These are phyloP conservation scores for Tolypocladium tropicale DNA, from an alignment of 2,329 filamentous ascomycete genomes.

Conservation along the genomic window DNA sequence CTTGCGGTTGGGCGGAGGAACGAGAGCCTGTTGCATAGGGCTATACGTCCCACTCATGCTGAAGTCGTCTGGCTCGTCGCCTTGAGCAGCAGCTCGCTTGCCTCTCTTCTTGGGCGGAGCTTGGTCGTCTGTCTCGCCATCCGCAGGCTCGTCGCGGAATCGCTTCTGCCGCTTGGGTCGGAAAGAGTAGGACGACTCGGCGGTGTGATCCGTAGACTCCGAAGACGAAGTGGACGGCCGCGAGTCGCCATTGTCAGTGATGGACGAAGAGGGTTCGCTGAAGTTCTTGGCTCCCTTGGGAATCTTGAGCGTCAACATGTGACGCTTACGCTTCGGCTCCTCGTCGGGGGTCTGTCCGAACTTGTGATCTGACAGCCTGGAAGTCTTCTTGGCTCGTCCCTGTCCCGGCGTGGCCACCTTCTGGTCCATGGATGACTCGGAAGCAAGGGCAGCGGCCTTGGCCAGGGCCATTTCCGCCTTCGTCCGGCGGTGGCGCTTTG, in stretches of 20 bases:
- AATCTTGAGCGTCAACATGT: slow-evolving; percentile 27
- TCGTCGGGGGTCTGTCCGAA: not conserved
- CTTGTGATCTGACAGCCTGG: not conserved
- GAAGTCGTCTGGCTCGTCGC: not conserved
- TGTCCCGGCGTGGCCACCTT: not conserved
- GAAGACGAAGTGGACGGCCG: slow-evolving; percentile 44
- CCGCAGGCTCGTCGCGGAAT: slow-evolving; percentile 39
- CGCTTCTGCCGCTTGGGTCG: slow-evolving; percentile 45
- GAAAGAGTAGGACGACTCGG: slow-evolving; percentile 41
- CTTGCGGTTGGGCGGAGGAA: slow-evolving; percentile 17
- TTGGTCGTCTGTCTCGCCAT: slow-evolving; percentile 23
- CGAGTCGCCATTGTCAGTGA: slow-evolving; percentile 32
- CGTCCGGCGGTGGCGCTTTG: slow-evolving; percentile 15
- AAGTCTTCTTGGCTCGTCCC: not conserved
- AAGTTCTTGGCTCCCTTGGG: slow-evolving; percentile 27
- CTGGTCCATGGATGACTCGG: not conserved
- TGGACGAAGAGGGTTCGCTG: slow-evolving; percentile 23
- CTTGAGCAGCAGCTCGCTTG: slow-evolving; percentile 14
- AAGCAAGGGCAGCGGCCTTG: not conserved
- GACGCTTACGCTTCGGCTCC: slow-evolving; percentile 17
- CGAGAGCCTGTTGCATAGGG: slow-evolving; percentile 8
- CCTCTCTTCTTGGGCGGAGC: slow-evolving; percentile 28
- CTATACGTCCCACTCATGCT: not conserved
- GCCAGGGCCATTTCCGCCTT: slow-evolving; percentile 2
- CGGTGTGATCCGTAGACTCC: slow-evolving; percentile 36